Evolutionary conservation across 768 basidiomycete species (phyloP).

Genomic region (Crepidotus variabilis): DNA sequence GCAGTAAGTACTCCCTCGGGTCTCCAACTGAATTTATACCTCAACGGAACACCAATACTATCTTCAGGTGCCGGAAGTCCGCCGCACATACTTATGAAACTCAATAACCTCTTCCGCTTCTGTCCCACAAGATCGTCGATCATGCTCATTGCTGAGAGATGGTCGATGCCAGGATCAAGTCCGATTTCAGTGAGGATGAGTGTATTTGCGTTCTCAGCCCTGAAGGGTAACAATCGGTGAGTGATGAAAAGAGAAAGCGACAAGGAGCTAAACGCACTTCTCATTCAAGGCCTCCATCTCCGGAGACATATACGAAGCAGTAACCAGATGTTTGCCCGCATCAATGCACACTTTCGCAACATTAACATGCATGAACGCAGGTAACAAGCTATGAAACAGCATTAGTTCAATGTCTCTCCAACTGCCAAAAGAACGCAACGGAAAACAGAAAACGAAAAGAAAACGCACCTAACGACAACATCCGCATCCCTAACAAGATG

Average conservation of each 20-base stretch:
- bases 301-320: constrained; percentile 85
- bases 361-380: constrained; percentile 65
- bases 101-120: constrained; percentile 48
- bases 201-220: constrained; percentile 60
- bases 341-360: constrained; percentile 74
- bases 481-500: constrained; percentile 62
- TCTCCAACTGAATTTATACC: constrained; percentile 95
- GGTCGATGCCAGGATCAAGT: constrained; percentile 87
- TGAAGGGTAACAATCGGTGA: constrained; percentile 6
- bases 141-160: constrained; percentile 78
- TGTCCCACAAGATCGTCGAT: constrained; percentile 46
- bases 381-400: constrained; percentile 62
- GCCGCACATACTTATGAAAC: constrained; percentile 90
- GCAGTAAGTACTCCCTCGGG: constrained; percentile 84
- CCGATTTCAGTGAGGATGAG: constrained; percentile 88
- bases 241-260: constrained; percentile 1
- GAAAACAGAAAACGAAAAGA: neutral
- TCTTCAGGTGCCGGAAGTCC: constrained; percentile 80
- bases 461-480: constrained; percentile 75
- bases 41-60: constrained; percentile 57
- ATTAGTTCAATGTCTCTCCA: too few relatives aligned
- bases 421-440: too few relatives aligned
- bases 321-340: constrained; percentile 73
- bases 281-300: constrained; percentile 67
- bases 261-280: constrained; percentile 35